phyloP scores from a whole-genome alignment of 352 stramenopile genomes.

The Phytophthora parvispora region DNA sequence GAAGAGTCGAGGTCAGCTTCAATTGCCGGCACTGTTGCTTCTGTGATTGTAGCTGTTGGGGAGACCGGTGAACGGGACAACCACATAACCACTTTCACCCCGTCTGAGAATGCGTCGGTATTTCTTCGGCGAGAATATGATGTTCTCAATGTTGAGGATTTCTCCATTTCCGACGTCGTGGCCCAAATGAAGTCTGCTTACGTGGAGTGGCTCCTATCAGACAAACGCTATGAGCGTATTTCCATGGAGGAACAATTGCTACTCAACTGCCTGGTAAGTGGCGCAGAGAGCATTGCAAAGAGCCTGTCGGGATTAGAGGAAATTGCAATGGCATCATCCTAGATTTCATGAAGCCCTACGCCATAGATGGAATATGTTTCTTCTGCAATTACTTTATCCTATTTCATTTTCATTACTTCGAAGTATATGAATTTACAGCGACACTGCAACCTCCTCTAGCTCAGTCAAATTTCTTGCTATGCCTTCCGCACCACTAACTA shows the following conservation, averaged over 20 bases:
- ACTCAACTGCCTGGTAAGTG: conserved; percentile 35
- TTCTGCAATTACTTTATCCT: no score
- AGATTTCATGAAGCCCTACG: neutral
- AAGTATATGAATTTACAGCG: neutral
- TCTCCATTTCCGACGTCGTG: conserved; percentile 42
- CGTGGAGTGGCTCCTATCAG: conserved; percentile 39
- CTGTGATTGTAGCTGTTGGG: neutral
- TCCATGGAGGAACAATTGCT: conserved; percentile 55
- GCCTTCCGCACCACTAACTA: neutral
- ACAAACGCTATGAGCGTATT: conserved; percentile 35
- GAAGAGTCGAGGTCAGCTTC: neutral
- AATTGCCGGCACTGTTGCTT: neutral
- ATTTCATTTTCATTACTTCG: neutral
- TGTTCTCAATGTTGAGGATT: conserved; percentile 56
- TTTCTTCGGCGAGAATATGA: conserved; percentile 43
- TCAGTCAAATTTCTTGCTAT: neutral
- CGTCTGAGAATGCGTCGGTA: conserved; percentile 18
- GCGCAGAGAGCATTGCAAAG: conserved; percentile 63
- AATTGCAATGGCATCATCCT: conserved; percentile 54
- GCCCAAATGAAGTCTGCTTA: conserved; percentile 41
- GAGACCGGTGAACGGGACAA: neutral
- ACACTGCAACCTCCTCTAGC: neutral
- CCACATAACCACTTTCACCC: conserved; percentile 10
- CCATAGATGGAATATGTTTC: no score
- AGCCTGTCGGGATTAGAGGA: conserved; percentile 68